A percentile compares a stretch with the other conserved stretches of the same genome.
Conservation (phyloP, 1,284 basidiomycete species). For the Fomitopsis pinicola region DNA sequence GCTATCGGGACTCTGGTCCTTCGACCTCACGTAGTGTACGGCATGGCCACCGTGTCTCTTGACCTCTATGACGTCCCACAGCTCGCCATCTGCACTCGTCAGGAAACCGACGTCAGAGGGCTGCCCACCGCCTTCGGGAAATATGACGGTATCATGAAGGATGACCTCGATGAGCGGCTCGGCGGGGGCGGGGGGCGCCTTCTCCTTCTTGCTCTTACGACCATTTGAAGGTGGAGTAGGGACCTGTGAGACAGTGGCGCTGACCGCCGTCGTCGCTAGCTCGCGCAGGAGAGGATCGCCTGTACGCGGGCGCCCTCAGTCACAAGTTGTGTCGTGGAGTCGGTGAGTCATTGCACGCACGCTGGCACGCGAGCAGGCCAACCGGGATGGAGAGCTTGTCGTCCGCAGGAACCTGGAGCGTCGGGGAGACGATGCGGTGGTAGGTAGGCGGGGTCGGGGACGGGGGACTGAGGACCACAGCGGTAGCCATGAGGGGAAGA, state of each 20-base stretch:
- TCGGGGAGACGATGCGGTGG: constrained; percentile 58
- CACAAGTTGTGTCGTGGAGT: not conserved
- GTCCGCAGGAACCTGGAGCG: constrained; percentile 49
- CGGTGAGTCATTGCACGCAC: constrained; percentile 31
- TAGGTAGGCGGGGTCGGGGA: constrained; percentile 50
- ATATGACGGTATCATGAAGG: constrained; percentile 80
- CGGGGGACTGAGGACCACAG: constrained; percentile 26
- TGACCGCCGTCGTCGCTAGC: constrained; percentile 51
- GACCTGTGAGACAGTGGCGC: constrained; percentile 39
- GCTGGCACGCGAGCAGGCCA: constrained; percentile 70
- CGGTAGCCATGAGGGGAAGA: constrained; percentile 20
- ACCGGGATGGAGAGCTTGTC: constrained; percentile 54
- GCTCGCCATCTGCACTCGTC: constrained; percentile 34
- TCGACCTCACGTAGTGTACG: constrained; percentile 68
- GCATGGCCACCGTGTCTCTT: constrained; percentile 72
- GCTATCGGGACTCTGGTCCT: constrained; percentile 36
- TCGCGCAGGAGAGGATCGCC: constrained; percentile 63
- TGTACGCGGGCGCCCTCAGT: constrained; percentile 20
- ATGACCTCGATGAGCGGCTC: constrained; percentile 59
- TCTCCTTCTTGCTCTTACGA: constrained; percentile 50
- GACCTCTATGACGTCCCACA: constrained; percentile 67
- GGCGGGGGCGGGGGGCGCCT: constrained; percentile 39
- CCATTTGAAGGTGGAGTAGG: constrained; percentile 38
- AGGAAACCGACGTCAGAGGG: constrained; percentile 76
- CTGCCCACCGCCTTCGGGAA: constrained; percentile 88